Percentiles rank a stretch among this genome's conserved stretches.
Conservation (phyloP, 1,284 basidiomycete species). For the Moesziomyces sp. region DNA sequence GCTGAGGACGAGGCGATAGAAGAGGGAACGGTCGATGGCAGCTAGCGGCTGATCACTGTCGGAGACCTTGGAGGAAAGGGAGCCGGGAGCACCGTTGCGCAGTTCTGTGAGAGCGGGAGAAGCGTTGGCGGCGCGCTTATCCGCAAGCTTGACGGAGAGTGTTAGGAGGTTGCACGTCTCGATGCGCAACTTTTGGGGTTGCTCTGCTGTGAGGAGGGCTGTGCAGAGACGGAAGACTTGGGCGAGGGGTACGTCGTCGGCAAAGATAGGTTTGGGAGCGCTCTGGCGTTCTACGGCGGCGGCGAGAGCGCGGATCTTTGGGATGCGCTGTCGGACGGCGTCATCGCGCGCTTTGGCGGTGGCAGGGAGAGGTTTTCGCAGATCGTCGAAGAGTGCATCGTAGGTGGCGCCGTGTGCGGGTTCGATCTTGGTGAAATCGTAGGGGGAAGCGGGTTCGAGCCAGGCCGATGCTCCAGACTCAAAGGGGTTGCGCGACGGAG, state of each 20-base stretch:
- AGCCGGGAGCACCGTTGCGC: conserved; percentile 57
- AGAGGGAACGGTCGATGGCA: conserved; percentile 57
- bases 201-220: conserved; percentile 45
- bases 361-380: conserved; percentile 44
- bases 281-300: conserved; percentile 45
- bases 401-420: conserved; percentile 34
- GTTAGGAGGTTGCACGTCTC: conserved; percentile 50
- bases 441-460: conserved; percentile 40
- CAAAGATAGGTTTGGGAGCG: conserved; percentile 30
- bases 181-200: conserved; percentile 45
- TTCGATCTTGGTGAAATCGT: conserved; percentile 27
- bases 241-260: conserved; percentile 44
- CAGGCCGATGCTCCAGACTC: conserved; percentile 18
- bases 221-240: conserved; percentile 54
- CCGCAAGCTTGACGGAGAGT: conserved; percentile 48
- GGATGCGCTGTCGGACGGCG: conserved; percentile 37
- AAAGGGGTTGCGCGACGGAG: conserved; percentile 21
- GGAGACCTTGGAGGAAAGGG: conserved; percentile 52
- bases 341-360: conserved; percentile 32
- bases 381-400: conserved; percentile 31
- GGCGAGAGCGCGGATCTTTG: conserved; percentile 40
- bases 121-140: conserved; percentile 43
- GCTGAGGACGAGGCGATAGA: conserved; percentile 56
- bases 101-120: conserved; percentile 51
- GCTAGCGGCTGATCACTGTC: conserved; percentile 58